Base-by-base conservation (phyloP, 139 green algal genomes). In the Nannochloris sp. region DNA sequence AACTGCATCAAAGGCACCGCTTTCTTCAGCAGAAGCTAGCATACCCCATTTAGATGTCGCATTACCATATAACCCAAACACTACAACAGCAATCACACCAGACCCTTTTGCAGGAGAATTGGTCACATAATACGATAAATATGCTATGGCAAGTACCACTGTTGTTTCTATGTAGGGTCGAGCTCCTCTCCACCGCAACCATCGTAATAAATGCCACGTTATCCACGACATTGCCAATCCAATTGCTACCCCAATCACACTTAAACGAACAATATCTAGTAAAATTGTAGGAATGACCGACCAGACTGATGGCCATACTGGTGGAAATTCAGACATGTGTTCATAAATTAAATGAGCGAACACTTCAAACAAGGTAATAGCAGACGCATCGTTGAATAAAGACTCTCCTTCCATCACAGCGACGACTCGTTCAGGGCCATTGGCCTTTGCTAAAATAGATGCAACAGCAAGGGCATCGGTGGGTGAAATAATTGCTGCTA, bases 31-130 rank as follows among this genome's bases (percentile, higher is more conserved):
- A 0, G 42, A 27, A 1, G 66, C 29, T n/a, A 68, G 63, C 68
- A 85, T 81, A 59, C 86, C 64, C 74, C 84, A 88, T 69, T 84
- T 79, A 63, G 71, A 77, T 3, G 75, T 90, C 6, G 81, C 80
- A n/a, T 85, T 76, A 15, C 89, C 90, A 36, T 87, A 92, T 44
- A 96, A 71, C 0, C 89, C 90, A 65, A 85, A 95, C 14, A 92
- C 83, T 23, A 92, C 89, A 15, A 96, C 89, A 8, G 85, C 82
- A 44, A 95, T 92, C 1, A 94, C 89, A 32, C 80, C 80, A 47
- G 72, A 71, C 42, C 44, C 61, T 46, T 68, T 60, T 6, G 71
- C 71, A 0, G 71, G 71, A 30, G 38, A 76, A 53, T 91, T 87
- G 30, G 82, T 82, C 2, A 88, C 68, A 65, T 93, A 95, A 65